Percentiles rank a stretch among this genome's conserved stretches.
phyloP scores from a whole-genome alignment of 2,329 filamentous ascomycete species.

The Trichoderma sp. region DNA sequence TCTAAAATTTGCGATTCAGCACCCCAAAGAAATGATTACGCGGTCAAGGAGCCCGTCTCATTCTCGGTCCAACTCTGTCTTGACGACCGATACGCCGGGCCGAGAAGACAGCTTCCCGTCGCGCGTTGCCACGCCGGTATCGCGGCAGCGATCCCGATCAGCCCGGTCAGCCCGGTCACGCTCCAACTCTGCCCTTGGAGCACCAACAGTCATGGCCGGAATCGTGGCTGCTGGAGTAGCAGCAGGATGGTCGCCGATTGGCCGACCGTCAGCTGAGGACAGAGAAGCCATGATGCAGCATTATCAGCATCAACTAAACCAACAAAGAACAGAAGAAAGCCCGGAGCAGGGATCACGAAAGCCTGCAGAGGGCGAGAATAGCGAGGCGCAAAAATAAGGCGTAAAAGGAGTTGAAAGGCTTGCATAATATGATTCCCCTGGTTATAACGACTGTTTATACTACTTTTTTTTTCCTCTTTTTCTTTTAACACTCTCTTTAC shows the following conservation, averaged over 20 bases:
- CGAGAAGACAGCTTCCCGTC: constrained; percentile 57
- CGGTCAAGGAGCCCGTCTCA: constrained; percentile 66
- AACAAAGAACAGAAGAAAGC: constrained; percentile 31
- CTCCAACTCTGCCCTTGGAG: constrained; percentile 72
- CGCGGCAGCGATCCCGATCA: constrained; percentile 68
- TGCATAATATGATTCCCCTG: constrained; percentile 29
- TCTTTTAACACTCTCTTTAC: constrained; percentile 14
- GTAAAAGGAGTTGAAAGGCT: constrained; percentile 32
- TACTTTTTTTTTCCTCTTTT: constrained; percentile 24
- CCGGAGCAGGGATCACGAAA: constrained; percentile 26
- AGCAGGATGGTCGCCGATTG: constrained; percentile 75
- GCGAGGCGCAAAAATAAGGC: constrained; percentile 37
- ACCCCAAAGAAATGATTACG: constrained; percentile 70
- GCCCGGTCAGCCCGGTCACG: constrained; percentile 68
- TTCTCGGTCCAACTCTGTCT: constrained; percentile 62
- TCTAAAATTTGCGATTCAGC: constrained; percentile 75
- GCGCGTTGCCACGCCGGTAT: constrained; percentile 60
- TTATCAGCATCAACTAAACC: constrained; percentile 9
- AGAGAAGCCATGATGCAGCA: constrained; percentile 30
- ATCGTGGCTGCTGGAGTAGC: constrained; percentile 77
- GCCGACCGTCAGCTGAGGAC: constrained; percentile 46
- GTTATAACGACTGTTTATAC: constrained; percentile 25
- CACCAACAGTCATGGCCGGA: constrained; percentile 80
- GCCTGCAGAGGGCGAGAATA: constrained; percentile 29
- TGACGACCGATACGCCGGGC: constrained; percentile 64